Evolutionary conservation across 495 filamentous ascomycete species (phyloP).

Genomic region (Penicillium macrosclerotiorum): DNA sequence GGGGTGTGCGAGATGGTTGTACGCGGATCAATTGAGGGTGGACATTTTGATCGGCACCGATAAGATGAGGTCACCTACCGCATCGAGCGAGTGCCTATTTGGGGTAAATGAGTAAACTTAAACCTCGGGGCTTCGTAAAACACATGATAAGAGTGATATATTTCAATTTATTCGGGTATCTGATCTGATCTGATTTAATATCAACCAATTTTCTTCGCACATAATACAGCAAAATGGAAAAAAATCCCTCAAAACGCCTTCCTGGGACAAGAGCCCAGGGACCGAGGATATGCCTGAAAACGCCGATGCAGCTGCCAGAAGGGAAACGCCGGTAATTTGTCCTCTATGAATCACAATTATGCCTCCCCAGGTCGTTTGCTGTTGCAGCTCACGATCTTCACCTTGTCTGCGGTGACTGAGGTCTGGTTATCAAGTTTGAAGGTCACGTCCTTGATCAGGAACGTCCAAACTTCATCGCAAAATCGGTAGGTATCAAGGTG

Average conservation of each 20-base stretch:
- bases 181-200: conserved; percentile 13
- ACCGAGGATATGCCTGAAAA: conserved; percentile 18
- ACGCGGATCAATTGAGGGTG: neutral
- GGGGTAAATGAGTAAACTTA: too few relatives aligned
- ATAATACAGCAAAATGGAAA: conserved; percentile 3
- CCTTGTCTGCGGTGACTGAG: conserved; percentile 66
- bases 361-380: conserved; percentile 77
- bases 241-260: conserved; percentile 13
- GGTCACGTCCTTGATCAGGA: conserved; percentile 95
- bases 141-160: too few relatives aligned
- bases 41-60: conserved; percentile 15
- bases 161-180: conserved; percentile 22
- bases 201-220: conserved; percentile 13
- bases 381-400: conserved; percentile 98
- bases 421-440: conserved; percentile 91
- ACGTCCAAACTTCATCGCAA: conserved; percentile 99
- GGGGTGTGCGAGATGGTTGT: neutral
- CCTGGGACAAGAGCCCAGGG: conserved; percentile 4
- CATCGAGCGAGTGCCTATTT: too few relatives aligned
- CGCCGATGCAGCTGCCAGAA: conserved; percentile 14
- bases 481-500: conserved; percentile 99
- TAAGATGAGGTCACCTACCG: conserved; percentile 27
- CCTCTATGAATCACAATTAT: conserved; percentile 22
- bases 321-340: conserved; percentile 14
- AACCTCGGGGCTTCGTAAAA: too few relatives aligned